Conservation (phyloP, 2,329 filamentous ascomycete genomes). For the Arthrobotrys sinensis region DNA sequence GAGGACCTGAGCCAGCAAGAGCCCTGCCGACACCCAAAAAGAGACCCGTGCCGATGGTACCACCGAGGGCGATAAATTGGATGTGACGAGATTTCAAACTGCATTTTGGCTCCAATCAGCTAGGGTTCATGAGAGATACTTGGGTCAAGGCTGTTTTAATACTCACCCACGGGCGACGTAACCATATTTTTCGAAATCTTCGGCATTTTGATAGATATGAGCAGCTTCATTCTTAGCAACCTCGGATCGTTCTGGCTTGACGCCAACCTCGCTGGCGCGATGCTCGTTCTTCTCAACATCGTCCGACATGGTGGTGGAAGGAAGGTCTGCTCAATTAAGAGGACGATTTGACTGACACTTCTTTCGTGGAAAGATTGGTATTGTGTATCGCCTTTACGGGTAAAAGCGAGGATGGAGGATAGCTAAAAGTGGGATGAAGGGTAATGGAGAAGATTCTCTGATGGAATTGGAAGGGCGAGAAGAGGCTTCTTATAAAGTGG, state of each 20-base stretch:
- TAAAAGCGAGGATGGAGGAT: slow-evolving; percentile 33
- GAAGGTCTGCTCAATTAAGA: slow-evolving; percentile 21
- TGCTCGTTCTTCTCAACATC: slow-evolving; percentile 57
- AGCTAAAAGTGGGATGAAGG: slow-evolving; percentile 12
- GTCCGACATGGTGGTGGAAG: slow-evolving; percentile 49
- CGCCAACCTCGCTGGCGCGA: slow-evolving; percentile 51
- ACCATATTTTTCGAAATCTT: slow-evolving; percentile 63
- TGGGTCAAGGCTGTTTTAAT: background rate
- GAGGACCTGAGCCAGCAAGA: slow-evolving; percentile 76
- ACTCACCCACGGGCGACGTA: slow-evolving; percentile 63
- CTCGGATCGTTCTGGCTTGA: slow-evolving; percentile 48
- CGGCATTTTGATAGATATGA: slow-evolving; percentile 47
- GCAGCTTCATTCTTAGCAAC: slow-evolving; percentile 54
- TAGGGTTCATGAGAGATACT: background rate
- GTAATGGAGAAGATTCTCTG: slow-evolving; percentile 34
- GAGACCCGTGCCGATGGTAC: slow-evolving; percentile 80
- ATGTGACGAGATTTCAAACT: slow-evolving; percentile 63
- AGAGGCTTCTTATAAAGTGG: slow-evolving; percentile 50
- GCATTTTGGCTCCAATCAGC: slow-evolving; percentile 5
- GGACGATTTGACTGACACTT: slow-evolving; percentile 28
- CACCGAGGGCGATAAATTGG: slow-evolving; percentile 68
- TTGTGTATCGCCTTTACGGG: slow-evolving; percentile 28
- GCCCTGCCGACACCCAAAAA: slow-evolving; percentile 79
- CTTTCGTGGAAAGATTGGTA: slow-evolving; percentile 12
- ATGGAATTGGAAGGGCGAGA: slow-evolving; percentile 34